These are phyloP conservation scores for Usnea hakonensis DNA, from an alignment of 495 filamentous ascomycete species.

Conservation along the genomic window DNA sequence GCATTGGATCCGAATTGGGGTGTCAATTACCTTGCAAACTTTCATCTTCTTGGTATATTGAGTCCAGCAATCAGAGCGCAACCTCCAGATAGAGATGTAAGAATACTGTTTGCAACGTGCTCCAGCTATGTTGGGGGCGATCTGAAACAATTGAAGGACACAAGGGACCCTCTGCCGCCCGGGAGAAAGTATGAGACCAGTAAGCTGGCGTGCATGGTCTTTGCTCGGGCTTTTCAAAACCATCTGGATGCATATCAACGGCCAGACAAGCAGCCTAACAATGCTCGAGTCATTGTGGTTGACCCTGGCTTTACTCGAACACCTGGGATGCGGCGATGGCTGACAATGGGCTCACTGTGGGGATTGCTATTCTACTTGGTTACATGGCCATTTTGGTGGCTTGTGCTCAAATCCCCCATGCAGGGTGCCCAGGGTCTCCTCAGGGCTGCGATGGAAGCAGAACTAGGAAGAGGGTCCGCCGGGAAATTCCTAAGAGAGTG, in stretches of 20 bases:
- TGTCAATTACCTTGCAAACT: constrained; percentile 91
- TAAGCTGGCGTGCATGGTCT: constrained; percentile 83
- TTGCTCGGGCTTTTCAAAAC: constrained; percentile 81
- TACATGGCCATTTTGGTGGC: constrained; percentile 73
- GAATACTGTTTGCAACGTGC: constrained; percentile 81
- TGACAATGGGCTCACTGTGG: constrained; percentile 75
- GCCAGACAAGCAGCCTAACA: constrained; percentile 72
- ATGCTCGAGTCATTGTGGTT: constrained; percentile 70
- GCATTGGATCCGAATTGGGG: constrained; percentile 86
- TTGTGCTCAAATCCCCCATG: constrained; percentile 73
- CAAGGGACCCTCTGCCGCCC: constrained; percentile 19
- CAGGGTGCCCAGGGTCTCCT: constrained; percentile 84
- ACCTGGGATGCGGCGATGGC: constrained; percentile 76
- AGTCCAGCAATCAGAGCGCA: constrained; percentile 81
- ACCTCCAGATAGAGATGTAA: constrained; percentile 85
- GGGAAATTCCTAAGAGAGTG: constrained; percentile 83
- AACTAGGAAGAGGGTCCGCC: constrained; percentile 51
- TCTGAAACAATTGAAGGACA: constrained; percentile 36
- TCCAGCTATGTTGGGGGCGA: constrained; percentile 71
- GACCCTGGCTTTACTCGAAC: constrained; percentile 82
- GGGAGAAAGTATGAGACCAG: constrained; percentile 65
- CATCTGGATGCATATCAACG: constrained; percentile 73
- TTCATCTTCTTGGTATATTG: constrained; percentile 85
- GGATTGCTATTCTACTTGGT: constrained; percentile 72
- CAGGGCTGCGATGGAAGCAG: constrained; percentile 73